Conservation (phyloP, 495 filamentous ascomycete genomes). For the Pseudoneurospora amorphoporcata region DNA sequence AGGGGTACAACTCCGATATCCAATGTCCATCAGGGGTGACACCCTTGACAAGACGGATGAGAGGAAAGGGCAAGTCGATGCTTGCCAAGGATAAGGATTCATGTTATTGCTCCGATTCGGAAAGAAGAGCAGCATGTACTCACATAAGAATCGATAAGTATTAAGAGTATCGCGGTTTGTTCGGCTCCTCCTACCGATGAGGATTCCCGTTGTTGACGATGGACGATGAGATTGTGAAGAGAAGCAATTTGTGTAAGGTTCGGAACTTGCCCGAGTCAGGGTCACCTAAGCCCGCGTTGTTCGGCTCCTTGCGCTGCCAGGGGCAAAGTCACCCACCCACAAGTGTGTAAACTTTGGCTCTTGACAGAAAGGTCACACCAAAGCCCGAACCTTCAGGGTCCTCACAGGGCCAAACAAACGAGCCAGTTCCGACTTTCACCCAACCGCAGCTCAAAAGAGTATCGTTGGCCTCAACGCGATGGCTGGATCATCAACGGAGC, state of each 20-base stretch:
- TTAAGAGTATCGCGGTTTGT: background rate
- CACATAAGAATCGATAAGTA: background rate
- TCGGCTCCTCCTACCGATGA: background rate
- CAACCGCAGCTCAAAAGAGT: background rate
- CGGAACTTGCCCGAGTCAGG: background rate
- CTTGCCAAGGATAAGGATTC: background rate
- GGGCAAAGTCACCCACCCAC: background rate
- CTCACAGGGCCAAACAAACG: background rate
- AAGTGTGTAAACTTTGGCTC: background rate
- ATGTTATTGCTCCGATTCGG: background rate
- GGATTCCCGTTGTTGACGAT: background rate
- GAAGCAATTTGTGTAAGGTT: background rate
- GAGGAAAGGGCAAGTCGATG: background rate
- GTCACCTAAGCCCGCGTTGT: background rate
- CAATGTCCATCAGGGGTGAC: background rate
- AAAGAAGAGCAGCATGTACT: background rate
- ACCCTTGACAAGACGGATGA: background rate
- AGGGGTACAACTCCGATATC: background rate
- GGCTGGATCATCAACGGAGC: background rate
- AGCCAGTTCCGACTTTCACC: background rate
- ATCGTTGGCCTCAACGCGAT: background rate
- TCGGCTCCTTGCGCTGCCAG: background rate
- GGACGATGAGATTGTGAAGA: background rate
- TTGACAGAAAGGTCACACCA: background rate
- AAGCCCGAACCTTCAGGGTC: background rate